Evolutionary conservation across 768 basidiomycete genomes (phyloP).

Genomic region (Sporobolomyces phaffii): DNA sequence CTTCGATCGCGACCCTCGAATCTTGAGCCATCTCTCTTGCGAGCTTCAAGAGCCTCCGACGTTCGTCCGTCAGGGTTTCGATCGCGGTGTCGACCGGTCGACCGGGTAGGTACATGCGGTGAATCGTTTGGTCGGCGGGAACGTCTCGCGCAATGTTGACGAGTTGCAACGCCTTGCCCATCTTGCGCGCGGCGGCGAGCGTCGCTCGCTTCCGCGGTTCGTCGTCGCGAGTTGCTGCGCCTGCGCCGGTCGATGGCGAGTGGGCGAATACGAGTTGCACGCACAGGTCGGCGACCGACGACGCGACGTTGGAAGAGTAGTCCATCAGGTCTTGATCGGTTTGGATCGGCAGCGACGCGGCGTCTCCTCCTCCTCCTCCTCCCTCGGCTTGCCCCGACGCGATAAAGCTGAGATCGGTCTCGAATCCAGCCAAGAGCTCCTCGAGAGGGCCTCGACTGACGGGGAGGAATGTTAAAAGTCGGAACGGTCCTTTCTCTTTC

Average conservation of each 20-base stretch:
- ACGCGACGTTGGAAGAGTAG: slow-evolving; percentile 49
- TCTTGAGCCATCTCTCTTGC: slow-evolving; percentile 41
- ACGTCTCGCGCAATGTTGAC: slow-evolving; percentile 49
- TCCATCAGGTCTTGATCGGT: slow-evolving; percentile 44
- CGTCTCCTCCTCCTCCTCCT: background rate
- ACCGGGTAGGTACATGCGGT: slow-evolving; percentile 46
- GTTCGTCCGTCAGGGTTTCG: slow-evolving; percentile 9
- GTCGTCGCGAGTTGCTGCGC: no score
- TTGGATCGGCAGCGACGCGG: slow-evolving; percentile 37
- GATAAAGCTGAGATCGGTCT: slow-evolving; percentile 34
- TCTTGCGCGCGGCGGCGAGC: slow-evolving; percentile 42
- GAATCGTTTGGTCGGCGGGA: slow-evolving; percentile 44
- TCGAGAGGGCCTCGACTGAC: slow-evolving; percentile 30
- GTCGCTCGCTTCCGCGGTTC: background rate
- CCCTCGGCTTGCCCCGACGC: background rate
- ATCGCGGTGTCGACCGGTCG: slow-evolving; percentile 30
- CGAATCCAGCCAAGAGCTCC: slow-evolving; percentile 38
- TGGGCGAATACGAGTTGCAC: slow-evolving; percentile 46
- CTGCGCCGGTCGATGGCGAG: background rate
- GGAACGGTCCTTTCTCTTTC: slow-evolving; percentile 33
- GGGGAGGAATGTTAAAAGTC: slow-evolving; percentile 25
- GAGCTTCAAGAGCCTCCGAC: slow-evolving; percentile 37
- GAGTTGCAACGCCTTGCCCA: slow-evolving; percentile 49
- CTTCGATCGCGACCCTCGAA: slow-evolving; percentile 36
- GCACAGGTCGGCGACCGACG: slow-evolving; percentile 47